phyloP scores from a whole-genome alignment of 2,329 filamentous ascomycete genomes.

The Neoascochyta sp. region DNA sequence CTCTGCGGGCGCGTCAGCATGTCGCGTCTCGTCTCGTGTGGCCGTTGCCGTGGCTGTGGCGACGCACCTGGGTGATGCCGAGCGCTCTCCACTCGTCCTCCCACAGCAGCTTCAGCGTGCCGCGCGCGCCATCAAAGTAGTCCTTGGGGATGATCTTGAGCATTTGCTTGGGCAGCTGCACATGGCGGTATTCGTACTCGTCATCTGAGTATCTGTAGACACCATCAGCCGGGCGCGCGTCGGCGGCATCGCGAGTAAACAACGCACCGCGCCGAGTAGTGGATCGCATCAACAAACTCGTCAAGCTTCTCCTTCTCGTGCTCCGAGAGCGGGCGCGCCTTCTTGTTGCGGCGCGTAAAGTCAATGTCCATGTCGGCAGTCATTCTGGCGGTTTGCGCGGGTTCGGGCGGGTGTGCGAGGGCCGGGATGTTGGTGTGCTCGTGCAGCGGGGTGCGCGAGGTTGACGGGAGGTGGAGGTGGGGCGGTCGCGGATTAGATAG shows the following conservation, averaged over 20 bases:
- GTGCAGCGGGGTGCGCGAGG: constrained; percentile 19
- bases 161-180: constrained; percentile 97
- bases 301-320: constrained; percentile 78
- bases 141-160: constrained; percentile 94
- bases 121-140: constrained; percentile 83
- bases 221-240: constrained; percentile 19
- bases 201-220: constrained; percentile 77
- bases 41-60: no score
- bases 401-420: constrained; percentile 5
- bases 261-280: constrained; percentile 84
- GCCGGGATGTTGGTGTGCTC: constrained; percentile 29
- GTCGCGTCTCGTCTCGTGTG: not conserved
- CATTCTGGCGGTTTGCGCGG: constrained; percentile 26
- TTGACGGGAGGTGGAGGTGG: constrained; percentile 16
- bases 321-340: constrained; percentile 75
- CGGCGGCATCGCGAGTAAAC: constrained; percentile 11
- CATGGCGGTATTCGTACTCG: constrained; percentile 94
- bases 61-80: constrained; percentile 91
- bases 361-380: constrained; percentile 62
- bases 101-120: constrained; percentile 93
- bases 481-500: constrained; percentile 4
- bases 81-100: constrained; percentile 97
- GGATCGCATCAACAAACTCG: constrained; percentile 88
- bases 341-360: constrained; percentile 78
- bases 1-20: constrained; percentile 57